Evolutionary conservation across 2,329 filamentous ascomycete genomes (phyloP).

Genomic region (Teratosphaeriaceae sp.): DNA sequence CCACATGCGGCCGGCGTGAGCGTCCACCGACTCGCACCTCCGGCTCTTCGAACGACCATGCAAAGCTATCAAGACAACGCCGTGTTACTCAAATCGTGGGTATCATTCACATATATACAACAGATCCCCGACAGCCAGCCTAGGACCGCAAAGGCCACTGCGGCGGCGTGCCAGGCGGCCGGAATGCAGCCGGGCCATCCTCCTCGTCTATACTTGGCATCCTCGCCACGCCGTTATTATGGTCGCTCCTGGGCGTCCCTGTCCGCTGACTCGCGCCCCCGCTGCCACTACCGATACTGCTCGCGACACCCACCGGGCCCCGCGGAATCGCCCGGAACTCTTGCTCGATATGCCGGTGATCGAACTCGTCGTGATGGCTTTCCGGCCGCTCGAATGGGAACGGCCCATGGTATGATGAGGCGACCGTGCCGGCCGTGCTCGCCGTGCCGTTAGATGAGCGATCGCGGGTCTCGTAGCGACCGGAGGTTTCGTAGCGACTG

Average conservation of each 20-base stretch:
- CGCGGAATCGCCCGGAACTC: background rate
- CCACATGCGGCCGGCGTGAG: slow-evolving; percentile 42
- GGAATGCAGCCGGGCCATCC: no score
- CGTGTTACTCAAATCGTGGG: background rate
- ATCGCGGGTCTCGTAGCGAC: background rate
- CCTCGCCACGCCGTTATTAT: background rate
- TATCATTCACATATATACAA: slow-evolving; percentile 1
- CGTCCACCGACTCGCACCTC: background rate
- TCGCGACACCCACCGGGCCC: background rate
- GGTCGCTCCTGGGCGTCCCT: background rate
- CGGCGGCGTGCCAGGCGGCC: background rate
- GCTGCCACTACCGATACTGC: background rate
- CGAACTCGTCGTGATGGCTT: background rate
- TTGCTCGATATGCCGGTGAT: background rate
- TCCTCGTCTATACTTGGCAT: slow-evolving; percentile 3
- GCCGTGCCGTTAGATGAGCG: background rate
- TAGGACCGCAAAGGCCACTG: background rate
- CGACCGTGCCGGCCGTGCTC: background rate
- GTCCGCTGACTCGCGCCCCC: background rate
- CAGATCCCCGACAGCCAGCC: background rate
- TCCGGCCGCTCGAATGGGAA: slow-evolving; percentile 2
- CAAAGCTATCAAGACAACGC: background rate
- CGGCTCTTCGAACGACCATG: background rate
- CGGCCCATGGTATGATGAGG: background rate
- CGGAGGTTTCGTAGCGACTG: background rate